These are phyloP conservation scores for Paxillus involutus DNA, from an alignment of 768 basidiomycete species.

Conservation along the genomic window DNA sequence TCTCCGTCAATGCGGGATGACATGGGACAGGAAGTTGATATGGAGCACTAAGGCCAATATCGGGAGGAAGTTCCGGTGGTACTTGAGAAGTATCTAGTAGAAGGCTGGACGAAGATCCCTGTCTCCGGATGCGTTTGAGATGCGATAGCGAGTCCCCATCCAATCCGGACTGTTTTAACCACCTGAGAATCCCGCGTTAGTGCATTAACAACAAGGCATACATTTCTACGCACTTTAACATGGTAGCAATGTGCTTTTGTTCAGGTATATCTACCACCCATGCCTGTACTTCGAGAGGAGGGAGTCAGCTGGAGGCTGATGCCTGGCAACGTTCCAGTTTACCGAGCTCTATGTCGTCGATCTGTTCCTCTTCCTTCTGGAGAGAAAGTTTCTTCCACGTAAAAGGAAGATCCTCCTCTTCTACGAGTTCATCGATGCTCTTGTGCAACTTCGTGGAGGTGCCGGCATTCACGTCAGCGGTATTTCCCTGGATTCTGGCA, in stretches of 20 bases:
- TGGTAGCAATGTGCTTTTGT: conserved; percentile 51
- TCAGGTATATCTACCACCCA: conserved; percentile 80
- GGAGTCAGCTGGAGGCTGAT: background rate
- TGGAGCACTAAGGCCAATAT: conserved; percentile 47
- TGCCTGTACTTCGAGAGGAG: conserved; percentile 50
- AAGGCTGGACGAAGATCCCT: conserved; percentile 45
- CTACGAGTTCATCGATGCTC: conserved; percentile 46
- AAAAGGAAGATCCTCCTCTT: conserved; percentile 67
- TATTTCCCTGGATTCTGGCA: conserved; percentile 2
- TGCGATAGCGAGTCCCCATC: conserved; percentile 66
- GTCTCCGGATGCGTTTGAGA: conserved; percentile 74
- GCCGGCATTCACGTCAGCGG: background rate
- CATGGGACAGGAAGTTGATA: conserved; percentile 64
- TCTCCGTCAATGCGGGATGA: conserved; percentile 63
- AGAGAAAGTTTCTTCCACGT: conserved; percentile 55
- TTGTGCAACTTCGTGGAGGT: conserved; percentile 28
- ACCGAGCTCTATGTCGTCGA: conserved; percentile 47
- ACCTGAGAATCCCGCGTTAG: conserved; percentile 41
- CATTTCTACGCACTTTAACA: conserved; percentile 54
- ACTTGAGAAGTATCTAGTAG: conserved; percentile 46
- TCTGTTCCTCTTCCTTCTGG: conserved; percentile 60
- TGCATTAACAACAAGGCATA: background rate
- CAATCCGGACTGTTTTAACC: conserved; percentile 62
- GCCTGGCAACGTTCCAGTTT: background rate
- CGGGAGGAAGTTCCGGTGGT: conserved; percentile 51